Base-by-base conservation (phyloP, 305 asterid genomes). In the Petunia hybrid region DNA sequence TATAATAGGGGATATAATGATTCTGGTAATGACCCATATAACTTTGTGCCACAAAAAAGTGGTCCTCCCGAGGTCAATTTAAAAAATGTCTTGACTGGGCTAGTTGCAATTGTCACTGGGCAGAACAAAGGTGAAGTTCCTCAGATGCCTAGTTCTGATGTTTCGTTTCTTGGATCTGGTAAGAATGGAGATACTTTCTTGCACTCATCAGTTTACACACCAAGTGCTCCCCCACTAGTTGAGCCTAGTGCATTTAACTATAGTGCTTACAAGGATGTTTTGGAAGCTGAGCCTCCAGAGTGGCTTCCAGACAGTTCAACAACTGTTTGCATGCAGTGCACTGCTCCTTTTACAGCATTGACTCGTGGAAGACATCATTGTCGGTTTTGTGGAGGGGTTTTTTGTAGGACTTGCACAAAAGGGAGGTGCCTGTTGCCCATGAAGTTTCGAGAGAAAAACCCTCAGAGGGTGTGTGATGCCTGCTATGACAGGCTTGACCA, bases 201-300 rank as follows among this genome's bases (percentile, higher is more conserved):
- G 90, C 93, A 96, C 64, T 84, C 98, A 46, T 96, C 98, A 8
- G 99, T 96, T 82, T 96, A 89, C 88, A 92, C 80, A 77, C 99
- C 99, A 0, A 96, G 99, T 89, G 99, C 99, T 69, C 99, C 98
- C n/a, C 99, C 99, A 0, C 93, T 96, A 74, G 84, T 91, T 80
- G 94, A 91, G 87, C 92, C 89, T 64, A 86, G 87, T 85, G 89
- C 95, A 38, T 85, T 86, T 57, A 87, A 89, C 81, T 92, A 86
- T 83, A 87, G 83, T 85, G 89, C 95, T 64, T 94, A 87, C 88
- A 94, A 93, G 83, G 97, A 96, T 57, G 93, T 96, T 39, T 84
- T 96, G 87, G 98, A 94, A 88, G 94, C 98, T 84, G 99, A 96
- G 82, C 99, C 98, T 14, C 98, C 98, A n/a, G 99, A 96, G 67